Evolutionary conservation across 257 asterid species (phyloP).

Genomic region (Solanum peruvianum): DNA sequence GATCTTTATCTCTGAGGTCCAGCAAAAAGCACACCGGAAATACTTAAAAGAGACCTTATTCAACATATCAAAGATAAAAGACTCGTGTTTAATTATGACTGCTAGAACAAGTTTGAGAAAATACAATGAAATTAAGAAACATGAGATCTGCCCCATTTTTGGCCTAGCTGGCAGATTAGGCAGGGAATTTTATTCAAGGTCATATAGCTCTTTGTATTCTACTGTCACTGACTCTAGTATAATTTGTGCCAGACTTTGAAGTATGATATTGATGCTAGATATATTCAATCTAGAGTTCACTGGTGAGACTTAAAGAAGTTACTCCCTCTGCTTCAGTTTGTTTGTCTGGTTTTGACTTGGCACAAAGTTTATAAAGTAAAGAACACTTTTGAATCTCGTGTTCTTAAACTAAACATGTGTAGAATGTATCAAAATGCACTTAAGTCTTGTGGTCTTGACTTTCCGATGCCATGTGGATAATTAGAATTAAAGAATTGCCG

Average conservation of each 20-base stretch:
- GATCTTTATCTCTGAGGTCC: neutral
- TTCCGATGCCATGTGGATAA: neutral
- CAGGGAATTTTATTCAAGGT: neutral
- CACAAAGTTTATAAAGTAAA: neutral
- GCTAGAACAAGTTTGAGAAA: neutral
- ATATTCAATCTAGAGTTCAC: neutral
- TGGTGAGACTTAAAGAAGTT: neutral
- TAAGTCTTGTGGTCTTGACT: neutral
- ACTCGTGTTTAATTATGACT: neutral
- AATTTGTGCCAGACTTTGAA: neutral
- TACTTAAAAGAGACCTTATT: neutral
- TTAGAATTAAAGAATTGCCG: neutral
- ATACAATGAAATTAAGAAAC: neutral
- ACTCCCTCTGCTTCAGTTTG: neutral
- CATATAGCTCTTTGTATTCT: neutral
- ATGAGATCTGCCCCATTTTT: neutral
- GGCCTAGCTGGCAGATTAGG: neutral
- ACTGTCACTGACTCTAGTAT: neutral
- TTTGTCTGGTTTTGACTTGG: neutral
- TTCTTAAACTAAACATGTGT: neutral
- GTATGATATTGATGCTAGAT: neutral
- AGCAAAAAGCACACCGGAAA: neutral
- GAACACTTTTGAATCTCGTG: neutral
- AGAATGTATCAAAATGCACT: neutral
- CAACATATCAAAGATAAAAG: neutral